Conservation (phyloP, 2,329 filamentous ascomycete species). For the Cryphonectria nitschkei region DNA sequence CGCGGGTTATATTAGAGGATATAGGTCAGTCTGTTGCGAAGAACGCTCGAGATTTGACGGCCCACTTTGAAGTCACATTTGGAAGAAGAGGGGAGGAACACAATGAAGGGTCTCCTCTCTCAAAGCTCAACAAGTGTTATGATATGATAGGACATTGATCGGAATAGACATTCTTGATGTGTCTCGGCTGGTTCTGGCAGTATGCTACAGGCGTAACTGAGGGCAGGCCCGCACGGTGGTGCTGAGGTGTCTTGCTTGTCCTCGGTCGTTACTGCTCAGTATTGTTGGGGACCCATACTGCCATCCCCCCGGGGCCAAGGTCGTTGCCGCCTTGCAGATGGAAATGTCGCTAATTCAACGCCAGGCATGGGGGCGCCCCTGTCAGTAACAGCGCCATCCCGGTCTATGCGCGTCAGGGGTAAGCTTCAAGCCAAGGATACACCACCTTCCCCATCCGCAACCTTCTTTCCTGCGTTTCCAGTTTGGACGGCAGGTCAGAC, state of each 20-base stretch:
- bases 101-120: too few species aligned
- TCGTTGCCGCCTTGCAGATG: not conserved
- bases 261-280: not conserved
- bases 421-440: not conserved
- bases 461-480: not conserved
- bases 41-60: not conserved
- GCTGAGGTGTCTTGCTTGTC: not conserved
- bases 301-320: not conserved
- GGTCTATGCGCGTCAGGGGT: not conserved
- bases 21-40: not conserved
- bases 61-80: not conserved
- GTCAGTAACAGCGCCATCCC: not conserved
- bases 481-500: not conserved
- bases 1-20: not conserved
- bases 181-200: too few species aligned
- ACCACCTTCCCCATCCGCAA: conserved; percentile 8
- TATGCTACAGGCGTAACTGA: too few species aligned
- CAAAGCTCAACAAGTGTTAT: too few species aligned
- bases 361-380: not conserved
- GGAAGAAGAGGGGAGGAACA: too few species aligned
- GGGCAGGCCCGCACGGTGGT: too few species aligned
- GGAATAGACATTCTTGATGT: not conserved
- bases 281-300: not conserved
- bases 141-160: not conserved
- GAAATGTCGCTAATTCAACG: not conserved